A percentile compares a stretch with the other conserved stretches of the same genome.
phyloP scores from a whole-genome alignment of 140 eudicot species.

The Oenanthe javanica region DNA sequence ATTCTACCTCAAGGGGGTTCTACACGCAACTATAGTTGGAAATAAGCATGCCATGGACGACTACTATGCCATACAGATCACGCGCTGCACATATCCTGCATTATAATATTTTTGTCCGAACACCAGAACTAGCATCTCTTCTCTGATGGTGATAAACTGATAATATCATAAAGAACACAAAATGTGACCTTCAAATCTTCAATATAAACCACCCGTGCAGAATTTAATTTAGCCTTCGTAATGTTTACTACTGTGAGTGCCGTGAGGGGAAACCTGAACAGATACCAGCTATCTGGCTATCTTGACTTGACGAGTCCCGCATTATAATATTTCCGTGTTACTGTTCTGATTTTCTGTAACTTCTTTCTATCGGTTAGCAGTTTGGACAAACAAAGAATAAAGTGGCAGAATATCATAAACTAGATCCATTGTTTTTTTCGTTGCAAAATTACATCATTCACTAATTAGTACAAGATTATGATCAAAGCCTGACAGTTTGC shows the following conservation, averaged over 20 bases:
- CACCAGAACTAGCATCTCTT: background rate
- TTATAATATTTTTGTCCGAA: background rate
- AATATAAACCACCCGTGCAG: background rate
- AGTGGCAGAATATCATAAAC: background rate
- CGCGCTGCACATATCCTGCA: background rate
- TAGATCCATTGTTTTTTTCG: background rate
- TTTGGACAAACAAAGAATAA: background rate
- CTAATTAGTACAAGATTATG: slow-evolving; percentile 61
- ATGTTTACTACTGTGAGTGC: background rate
- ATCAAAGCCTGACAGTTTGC: slow-evolving; percentile 91
- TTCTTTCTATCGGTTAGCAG: background rate
- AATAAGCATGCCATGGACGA: background rate
- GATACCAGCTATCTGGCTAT: too few species aligned
- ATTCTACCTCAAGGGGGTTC: background rate
- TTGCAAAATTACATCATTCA: slow-evolving; percentile 17
- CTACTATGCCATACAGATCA: background rate
- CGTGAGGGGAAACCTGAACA: too few species aligned
- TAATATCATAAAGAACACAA: background rate
- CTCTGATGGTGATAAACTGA: too few species aligned
- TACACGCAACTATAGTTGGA: background rate
- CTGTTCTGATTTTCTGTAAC: background rate
- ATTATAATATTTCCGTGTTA: background rate
- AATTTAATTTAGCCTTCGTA: background rate
- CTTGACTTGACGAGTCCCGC: background rate
- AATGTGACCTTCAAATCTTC: background rate